These are phyloP conservation scores for Flaveria trinervia DNA, from an alignment of 129 eudicot species.

Conservation along the genomic window DNA sequence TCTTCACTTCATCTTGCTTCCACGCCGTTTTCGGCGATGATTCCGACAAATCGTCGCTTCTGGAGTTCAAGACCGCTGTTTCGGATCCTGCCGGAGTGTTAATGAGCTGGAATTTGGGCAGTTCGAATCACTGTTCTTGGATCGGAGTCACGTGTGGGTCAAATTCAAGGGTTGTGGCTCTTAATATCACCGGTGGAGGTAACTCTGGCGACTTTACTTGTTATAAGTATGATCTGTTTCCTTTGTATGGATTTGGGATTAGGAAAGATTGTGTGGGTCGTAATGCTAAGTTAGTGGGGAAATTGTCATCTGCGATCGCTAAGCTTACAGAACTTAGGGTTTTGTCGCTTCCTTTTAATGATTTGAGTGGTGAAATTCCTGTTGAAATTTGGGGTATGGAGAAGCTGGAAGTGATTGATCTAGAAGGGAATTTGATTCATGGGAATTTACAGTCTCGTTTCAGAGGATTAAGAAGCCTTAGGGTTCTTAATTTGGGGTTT, in stretches of 20 bases:
- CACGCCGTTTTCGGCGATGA: conserved; percentile 43
- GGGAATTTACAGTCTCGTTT: conserved; percentile 52
- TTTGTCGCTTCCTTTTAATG: conserved; percentile 81
- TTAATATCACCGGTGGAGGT: conserved; percentile 80
- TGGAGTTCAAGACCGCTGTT: conserved; percentile 62
- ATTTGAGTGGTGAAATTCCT: conserved; percentile 72
- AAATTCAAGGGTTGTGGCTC: conserved; percentile 57
- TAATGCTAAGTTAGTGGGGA: conserved; percentile 53
- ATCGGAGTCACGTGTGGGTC: conserved; percentile 67
- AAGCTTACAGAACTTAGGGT: conserved; percentile 61
- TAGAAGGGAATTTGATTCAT: conserved; percentile 71
- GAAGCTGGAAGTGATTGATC: conserved; percentile 86
- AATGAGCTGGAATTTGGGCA: conserved; percentile 48
- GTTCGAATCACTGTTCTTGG: conserved; percentile 71
- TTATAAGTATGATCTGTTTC: conserved; percentile 55
- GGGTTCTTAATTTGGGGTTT: conserved; percentile 84
- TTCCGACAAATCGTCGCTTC: conserved; percentile 67
- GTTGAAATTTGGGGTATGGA: conserved; percentile 81
- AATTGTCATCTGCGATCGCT: conserved; percentile 50
- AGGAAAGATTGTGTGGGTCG: conserved; percentile 54
- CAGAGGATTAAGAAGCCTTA: conserved; percentile 58
- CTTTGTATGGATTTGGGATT: conserved; percentile 84
- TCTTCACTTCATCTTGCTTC: conserved; percentile 35
- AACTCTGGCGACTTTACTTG: conserved; percentile 55
- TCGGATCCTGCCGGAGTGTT: conserved; percentile 62